Evolutionary conservation across 257 asterid species (phyloP).

Genomic region (Penstemon barbatus): DNA sequence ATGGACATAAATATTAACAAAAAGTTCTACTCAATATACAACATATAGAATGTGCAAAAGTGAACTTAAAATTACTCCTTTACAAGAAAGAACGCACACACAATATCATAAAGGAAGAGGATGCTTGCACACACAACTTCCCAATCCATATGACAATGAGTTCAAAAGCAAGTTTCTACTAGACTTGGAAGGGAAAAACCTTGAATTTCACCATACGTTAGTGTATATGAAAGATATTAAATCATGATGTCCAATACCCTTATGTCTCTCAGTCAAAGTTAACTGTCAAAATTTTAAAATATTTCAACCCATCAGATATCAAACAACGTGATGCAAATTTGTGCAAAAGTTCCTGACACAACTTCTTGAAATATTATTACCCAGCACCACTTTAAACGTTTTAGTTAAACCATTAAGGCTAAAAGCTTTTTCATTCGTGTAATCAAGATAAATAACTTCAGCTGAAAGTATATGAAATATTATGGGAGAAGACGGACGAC

Average conservation of each 20-base stretch:
- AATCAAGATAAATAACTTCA: background rate
- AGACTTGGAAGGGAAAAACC: background rate
- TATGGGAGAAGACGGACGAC: background rate
- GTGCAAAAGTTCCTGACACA: background rate
- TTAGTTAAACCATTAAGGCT: background rate
- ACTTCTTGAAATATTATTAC: background rate
- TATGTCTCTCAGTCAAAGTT: background rate
- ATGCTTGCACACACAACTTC: background rate
- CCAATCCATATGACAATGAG: background rate
- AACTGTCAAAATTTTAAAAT: background rate
- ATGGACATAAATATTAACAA: background rate
- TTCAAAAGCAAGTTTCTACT: background rate
- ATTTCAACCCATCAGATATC: background rate
- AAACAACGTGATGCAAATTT: background rate
- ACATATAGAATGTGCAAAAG: background rate
- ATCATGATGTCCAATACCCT: background rate
- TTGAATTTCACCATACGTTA: background rate
- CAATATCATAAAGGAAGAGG: background rate
- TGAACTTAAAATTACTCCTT: background rate
- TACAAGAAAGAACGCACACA: background rate
- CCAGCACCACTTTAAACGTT: background rate
- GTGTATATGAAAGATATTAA: background rate
- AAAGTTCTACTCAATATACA: background rate
- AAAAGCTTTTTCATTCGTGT: conserved; percentile 1
- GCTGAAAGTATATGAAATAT: background rate